Conservation (phyloP, 345 rosid species). For the Trapa incisa region DNA sequence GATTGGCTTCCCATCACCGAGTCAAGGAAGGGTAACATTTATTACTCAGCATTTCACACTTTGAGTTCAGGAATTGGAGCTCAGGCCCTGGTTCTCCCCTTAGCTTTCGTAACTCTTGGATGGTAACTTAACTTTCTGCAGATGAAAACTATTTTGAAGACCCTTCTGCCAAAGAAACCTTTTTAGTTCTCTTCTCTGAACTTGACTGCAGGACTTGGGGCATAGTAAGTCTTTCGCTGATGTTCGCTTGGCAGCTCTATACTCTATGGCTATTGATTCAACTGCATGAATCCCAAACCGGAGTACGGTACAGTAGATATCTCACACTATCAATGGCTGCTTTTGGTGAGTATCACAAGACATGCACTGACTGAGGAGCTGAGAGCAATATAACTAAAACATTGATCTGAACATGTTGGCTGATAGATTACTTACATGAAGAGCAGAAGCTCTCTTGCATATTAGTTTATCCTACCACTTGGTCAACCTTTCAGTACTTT, state of each 20-base stretch:
- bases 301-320: slow-evolving; percentile 61
- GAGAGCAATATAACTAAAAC: too few species aligned
- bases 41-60: slow-evolving; percentile 64
- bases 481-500: too few species aligned
- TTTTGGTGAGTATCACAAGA: slow-evolving; percentile 36
- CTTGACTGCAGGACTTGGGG: slow-evolving; percentile 59
- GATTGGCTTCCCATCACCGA: slow-evolving; percentile 94
- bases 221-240: slow-evolving; percentile 28
- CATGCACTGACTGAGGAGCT: too few species aligned
- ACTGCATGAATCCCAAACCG: slow-evolving; percentile 58
- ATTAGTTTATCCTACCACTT: not conserved
- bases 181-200: not conserved
- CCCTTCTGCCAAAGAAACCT: too few species aligned
- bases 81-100: slow-evolving; percentile 73
- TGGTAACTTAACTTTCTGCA: slow-evolving; percentile 27
- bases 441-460: not conserved
- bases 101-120: slow-evolving; percentile 71
- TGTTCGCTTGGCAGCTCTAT: slow-evolving; percentile 72
- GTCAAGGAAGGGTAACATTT: slow-evolving; percentile 68
- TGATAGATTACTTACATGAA: not conserved
- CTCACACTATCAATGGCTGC: slow-evolving; percentile 44
- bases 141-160: not conserved
- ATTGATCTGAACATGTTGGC: not conserved
- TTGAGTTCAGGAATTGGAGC: slow-evolving; percentile 74
- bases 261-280: slow-evolving; percentile 53